Evolutionary conservation across 2,329 filamentous ascomycete species (phyloP).

Genomic region (Aureobasidium pullulans): DNA sequence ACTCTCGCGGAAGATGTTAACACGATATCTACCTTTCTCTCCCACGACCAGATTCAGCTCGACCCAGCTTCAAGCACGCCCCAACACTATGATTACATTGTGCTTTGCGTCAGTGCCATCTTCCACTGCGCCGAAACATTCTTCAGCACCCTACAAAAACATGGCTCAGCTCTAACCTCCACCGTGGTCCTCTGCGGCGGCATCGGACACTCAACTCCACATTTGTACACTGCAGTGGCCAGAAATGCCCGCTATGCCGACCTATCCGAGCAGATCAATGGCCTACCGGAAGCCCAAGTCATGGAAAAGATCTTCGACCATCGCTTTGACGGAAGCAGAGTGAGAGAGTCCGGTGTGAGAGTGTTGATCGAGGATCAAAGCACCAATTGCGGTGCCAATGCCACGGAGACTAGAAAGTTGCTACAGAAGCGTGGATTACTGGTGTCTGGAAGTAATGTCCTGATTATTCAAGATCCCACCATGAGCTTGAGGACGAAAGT

Average conservation of each 20-base stretch:
- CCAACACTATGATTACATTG: constrained; percentile 26
- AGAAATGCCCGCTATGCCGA: constrained; percentile 24
- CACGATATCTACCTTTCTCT: constrained; percentile 25
- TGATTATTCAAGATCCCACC: constrained; percentile 41
- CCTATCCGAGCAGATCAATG: constrained; percentile 25
- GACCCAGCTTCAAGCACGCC: not conserved
- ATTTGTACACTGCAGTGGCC: constrained; percentile 35
- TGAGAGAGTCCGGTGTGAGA: constrained; percentile 22
- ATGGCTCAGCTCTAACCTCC: constrained; percentile 24
- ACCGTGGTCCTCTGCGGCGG: constrained; percentile 39
- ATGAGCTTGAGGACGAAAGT: constrained; percentile 38
- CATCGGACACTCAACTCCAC: constrained; percentile 38
- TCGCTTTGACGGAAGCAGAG: constrained; percentile 23
- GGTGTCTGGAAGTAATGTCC: constrained; percentile 19
- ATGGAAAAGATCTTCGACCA: constrained; percentile 30
- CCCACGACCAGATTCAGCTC: constrained; percentile 22
- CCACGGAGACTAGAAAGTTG: constrained; percentile 29
- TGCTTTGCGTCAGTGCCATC: constrained; percentile 35
- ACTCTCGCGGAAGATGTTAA: constrained; percentile 23
- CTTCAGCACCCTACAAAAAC: constrained; percentile 27
- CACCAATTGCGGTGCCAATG: constrained; percentile 42
- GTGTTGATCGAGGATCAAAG: constrained; percentile 38
- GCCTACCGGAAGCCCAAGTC: constrained; percentile 34
- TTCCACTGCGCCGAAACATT: constrained; percentile 30
- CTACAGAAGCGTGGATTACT: constrained; percentile 27